Base-by-base conservation (phyloP, 345 rosid genomes). In the Bretschneidera sinensis region DNA sequence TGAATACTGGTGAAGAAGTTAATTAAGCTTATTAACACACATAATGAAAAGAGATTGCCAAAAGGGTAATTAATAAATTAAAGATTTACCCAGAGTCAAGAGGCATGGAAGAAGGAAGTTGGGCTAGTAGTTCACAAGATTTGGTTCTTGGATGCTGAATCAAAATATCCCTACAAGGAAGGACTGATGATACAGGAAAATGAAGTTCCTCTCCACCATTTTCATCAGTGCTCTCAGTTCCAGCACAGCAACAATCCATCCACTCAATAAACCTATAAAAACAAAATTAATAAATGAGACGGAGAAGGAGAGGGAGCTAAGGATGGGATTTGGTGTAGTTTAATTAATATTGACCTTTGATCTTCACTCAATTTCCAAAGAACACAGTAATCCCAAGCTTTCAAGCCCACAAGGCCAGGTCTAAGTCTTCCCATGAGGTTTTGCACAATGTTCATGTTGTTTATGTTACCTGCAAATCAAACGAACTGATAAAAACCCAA, bases 231-330 rank as follows among this genome's bases (percentile, higher is more conserved):
- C 39, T 62, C 45, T 80, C 82, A 56, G 81, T 64, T 57, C 95
- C 95, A 51, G 76, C 87, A 61, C 98, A 92, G 71, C 96, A 89
- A 55, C 95, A 89, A 69, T 85, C 95, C 65, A 79, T 60, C 95
- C 92, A 89, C 79, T 82, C 92, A 52, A 89, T 53, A 49, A 54
- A 73, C 70, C 77, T 73, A 61, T 58, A 57, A 35, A 47, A 52
- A 47, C 24, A 47, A 43, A 50, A 25, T 21, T 18, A 65, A 62
- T 66, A 54, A 73, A 39, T 55, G 23, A 61, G 15, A 55, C n/a
- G 59, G 24, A 28, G 15, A 54, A 24, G 25, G 25, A 59, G 21
- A 55, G 24, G 9, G 24, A 17, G 6, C 22, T 21, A 20, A 33
- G 24, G 23, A 23, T 20, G 4, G 23, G 0, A 47, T 57, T 31